Evolutionary conservation across 2,329 filamentous ascomycete genomes (phyloP).

Genomic region (Aspergillus ustus): DNA sequence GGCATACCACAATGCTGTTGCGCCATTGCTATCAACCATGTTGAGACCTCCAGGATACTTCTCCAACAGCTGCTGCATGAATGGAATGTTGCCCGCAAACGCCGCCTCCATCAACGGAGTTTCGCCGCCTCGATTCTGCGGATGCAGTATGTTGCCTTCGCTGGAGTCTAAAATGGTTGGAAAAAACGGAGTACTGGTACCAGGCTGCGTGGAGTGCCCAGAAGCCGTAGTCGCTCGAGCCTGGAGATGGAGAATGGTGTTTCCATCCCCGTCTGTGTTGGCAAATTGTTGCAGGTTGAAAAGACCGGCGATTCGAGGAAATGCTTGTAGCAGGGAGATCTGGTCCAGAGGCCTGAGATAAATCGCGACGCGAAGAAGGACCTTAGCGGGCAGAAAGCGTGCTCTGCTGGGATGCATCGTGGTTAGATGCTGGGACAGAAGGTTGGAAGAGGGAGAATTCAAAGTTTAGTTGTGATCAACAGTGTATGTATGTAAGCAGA

Average conservation of each 20-base stretch:
- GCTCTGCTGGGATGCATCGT: background rate
- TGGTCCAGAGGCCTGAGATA: slow-evolving; percentile 1
- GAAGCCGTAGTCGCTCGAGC: background rate
- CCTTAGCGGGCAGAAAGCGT: background rate
- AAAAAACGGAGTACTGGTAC: background rate
- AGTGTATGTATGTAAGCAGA: too few species aligned
- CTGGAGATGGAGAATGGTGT: background rate
- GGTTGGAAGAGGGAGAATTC: too few species aligned
- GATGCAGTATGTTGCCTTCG: background rate
- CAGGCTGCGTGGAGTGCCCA: background rate
- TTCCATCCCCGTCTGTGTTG: background rate
- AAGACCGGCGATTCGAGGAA: background rate
- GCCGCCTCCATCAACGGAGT: background rate
- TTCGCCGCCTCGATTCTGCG: background rate
- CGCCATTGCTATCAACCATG: background rate
- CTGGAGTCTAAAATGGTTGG: background rate
- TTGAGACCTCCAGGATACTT: background rate
- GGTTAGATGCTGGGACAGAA: too few species aligned
- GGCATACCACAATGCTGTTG: background rate
- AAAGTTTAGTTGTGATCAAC: too few species aligned
- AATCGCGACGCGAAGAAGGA: background rate
- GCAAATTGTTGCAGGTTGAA: slow-evolving; percentile 1
- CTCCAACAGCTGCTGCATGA: background rate
- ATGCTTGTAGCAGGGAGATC: background rate
- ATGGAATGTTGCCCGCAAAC: background rate